Evolutionary conservation across 2,329 filamentous ascomycete species (phyloP), one percentile per base, ranked within the genome.

Genomic region (Venturia nashicola): DNA sequence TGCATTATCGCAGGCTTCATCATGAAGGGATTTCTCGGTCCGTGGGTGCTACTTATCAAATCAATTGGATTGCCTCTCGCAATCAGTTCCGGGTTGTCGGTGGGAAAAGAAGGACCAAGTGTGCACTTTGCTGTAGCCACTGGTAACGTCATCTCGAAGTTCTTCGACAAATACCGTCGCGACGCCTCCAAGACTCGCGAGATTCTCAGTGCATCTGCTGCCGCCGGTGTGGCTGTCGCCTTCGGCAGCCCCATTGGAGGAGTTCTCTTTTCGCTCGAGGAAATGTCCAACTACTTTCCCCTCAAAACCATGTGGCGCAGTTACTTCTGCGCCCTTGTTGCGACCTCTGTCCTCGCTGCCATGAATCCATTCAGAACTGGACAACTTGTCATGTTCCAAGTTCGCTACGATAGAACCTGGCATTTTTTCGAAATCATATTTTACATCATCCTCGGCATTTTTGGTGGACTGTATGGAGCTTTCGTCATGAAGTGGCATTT

Each of bases 51-150:
- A 40, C 75, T 94, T 66, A 97, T 99, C 77, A 99, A 99, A 77
- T 96, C 91, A 0, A 84, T 97, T 64, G 90, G 89, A 32, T 79
- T 99, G 59, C 94, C 94, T 0, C 79, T 99, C 55, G 90, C 93
- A 54, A 99, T 99, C 73, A 92, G 89, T 14, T 97, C 92, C 1
- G 94, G 94, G 2, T 78, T 99, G 32, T 96, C 91, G 0, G 91
- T 99, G 14, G 94, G 94, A 63, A 99, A 99, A 72, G 94, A 99
- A 77, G 94, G 94, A 0, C 94, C 94, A 0, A 97, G 92, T 75
- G 94, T 99, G n/a, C 94, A 99, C 75, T 99, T 97, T 72, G 94
- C 94, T 3, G 94, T 97, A 7, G 97, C 94, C 71, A 96, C 92
- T 0, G 94, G 94, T 65, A 97, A 96, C 74, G 93, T 99, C 67